Percentiles rank a stretch among this genome's conserved stretches.
These are phyloP conservation scores for Parsonsia alboflavescens DNA, from an alignment of 257 asterid species.

Conservation along the genomic window DNA sequence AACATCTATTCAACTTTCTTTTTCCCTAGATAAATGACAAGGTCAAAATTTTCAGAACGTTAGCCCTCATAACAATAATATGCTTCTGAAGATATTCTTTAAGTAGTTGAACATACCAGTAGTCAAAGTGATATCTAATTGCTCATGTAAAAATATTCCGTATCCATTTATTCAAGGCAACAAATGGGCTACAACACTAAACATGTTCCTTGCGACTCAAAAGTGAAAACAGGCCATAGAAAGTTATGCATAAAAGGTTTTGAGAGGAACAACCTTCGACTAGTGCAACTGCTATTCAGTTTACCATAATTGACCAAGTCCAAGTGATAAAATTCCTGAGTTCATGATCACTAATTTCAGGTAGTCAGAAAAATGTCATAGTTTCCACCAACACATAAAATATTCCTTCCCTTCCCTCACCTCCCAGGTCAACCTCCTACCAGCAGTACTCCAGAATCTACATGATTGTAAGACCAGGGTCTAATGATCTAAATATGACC, in stretches of 20 bases:
- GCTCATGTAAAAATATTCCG: neutral
- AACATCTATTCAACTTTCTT: neutral
- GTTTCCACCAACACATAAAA: neutral
- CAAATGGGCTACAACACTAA: neutral
- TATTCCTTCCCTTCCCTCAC: neutral
- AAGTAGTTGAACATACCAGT: neutral
- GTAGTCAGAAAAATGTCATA: neutral
- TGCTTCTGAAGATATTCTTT: neutral
- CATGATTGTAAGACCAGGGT: neutral
- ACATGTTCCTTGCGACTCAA: neutral
- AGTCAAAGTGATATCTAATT: neutral
- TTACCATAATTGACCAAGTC: neutral
- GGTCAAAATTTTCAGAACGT: neutral
- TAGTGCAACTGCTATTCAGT: neutral
- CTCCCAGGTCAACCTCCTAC: neutral
- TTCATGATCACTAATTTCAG: neutral
- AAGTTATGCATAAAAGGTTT: neutral
- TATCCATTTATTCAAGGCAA: neutral
- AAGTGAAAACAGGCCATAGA: neutral
- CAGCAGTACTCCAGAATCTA: slow-evolving; percentile 2
- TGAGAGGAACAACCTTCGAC: neutral
- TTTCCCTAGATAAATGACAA: neutral
- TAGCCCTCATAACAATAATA: neutral
- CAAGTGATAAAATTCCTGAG: neutral
- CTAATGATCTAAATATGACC: neutral